Evolutionary conservation across 75 land plant species (phyloP), one percentile per base, ranked within the genome.

Genomic region (Isoetes taiwanensis): DNA sequence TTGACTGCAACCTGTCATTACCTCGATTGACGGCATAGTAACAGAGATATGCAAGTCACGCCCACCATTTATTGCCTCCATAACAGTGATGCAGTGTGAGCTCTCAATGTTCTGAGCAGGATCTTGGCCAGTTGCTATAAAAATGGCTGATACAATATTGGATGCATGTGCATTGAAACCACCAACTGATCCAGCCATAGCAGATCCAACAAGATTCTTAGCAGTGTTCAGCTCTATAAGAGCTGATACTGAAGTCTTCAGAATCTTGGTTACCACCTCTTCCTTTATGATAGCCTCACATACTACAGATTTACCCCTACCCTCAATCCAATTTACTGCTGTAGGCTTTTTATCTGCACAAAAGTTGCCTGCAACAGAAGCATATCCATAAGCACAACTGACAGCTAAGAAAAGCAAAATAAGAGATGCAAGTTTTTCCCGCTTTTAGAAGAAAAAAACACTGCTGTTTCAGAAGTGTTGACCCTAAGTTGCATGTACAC

Each of bases 131-230:
- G 71, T 68, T 21, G 71, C 71, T 2, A 68, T 62, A 34, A 28
- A 68, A n/a, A 68, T 20, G 21, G 71, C 71, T 28, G 71, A 68
- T 11, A 68, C 71, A 30, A 68, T 68, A 28, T 68, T 68, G 43
- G 85, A 68, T 3, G 95, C 85, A 59, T 88, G 95, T 26, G 95
- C 95, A 35, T 88, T 88, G 59, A 76, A 88, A 2, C 95, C 95
- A 6, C 90, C 95, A 16, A 85, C 34, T n/a, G 95, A 71, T 0
- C 95, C 95, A 33, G 95, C 95, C 48, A 88, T 53, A n/a, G 95
- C 95, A 25, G 95, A 88, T 4, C 95, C 95, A 8, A 77, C 71
- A 33, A 88, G 68, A 58, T 88, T 88, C 72, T 87, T 87, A 3
- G 80, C 66, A 71, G 58, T 76, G 78, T 87, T 87, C 14, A 87